Evolutionary conservation across 371 early-diverging fungal species (phyloP).

Genomic region (Actinomortierella wolfii): DNA sequence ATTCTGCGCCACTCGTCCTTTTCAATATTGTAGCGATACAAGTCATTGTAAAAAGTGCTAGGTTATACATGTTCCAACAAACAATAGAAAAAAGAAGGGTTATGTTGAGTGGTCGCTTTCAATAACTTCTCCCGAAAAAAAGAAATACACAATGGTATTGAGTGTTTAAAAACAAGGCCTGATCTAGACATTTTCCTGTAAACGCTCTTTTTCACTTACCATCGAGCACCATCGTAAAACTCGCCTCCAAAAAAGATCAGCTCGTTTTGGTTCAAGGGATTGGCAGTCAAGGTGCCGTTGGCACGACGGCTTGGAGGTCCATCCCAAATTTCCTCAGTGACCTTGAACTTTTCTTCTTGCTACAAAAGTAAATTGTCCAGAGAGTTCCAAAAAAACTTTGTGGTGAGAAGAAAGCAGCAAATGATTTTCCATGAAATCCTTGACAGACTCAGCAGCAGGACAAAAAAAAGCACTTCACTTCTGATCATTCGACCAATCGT

Average conservation of each 20-base stretch:
- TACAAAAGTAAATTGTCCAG: constrained; percentile 12
- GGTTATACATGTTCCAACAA: too few species aligned
- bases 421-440: too few species aligned
- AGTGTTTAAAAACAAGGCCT: neutral
- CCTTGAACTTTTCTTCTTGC: constrained; percentile 53
- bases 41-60: constrained; percentile 49
- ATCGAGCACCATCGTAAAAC: constrained; percentile 56
- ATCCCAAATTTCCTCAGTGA: constrained; percentile 52
- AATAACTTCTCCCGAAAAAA: too few species aligned
- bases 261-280: constrained; percentile 58
- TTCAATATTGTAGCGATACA: constrained; percentile 57
- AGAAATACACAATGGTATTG: neutral
- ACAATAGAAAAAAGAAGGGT: neutral
- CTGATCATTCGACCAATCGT: neutral
- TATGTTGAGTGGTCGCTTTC: too few species aligned
- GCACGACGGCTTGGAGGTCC: constrained; percentile 60
- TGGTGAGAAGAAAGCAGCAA: too few species aligned
- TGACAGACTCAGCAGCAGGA: too few species aligned
- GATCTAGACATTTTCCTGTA: neutral
- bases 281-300: constrained; percentile 57
- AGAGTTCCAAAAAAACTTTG: neutral
- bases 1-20: constrained; percentile 63
- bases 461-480: neutral
- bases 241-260: constrained; percentile 70
- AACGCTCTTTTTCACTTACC: constrained; percentile 10